These are phyloP conservation scores for Blastobotrys capitulatus DNA, from an alignment of 1,139 yeast genomes.

Conservation along the genomic window DNA sequence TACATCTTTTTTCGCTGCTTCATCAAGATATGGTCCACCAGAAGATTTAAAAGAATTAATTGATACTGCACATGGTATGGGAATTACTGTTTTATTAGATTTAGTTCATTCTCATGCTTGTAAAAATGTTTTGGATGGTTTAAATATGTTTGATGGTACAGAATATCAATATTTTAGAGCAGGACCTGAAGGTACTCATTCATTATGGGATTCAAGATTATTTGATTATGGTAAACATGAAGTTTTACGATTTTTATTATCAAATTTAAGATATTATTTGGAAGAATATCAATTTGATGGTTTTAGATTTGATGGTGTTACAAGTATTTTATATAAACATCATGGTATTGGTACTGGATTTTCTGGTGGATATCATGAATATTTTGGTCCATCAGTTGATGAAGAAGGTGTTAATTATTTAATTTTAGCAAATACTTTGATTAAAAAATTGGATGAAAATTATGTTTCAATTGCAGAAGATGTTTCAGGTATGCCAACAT, in stretches of 20 bases:
- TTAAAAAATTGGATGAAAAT: constrained; percentile 49
- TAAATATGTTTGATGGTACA: constrained; percentile 91
- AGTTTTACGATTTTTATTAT: constrained; percentile 77
- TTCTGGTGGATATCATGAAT: constrained; percentile 90
- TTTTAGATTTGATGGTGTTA: constrained; percentile 94
- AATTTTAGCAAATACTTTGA: constrained; percentile 79
- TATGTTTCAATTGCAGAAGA: constrained; percentile 91
- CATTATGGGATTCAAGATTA: constrained; percentile 90
- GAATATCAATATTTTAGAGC: constrained; percentile 94
- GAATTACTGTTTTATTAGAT: constrained; percentile 80
- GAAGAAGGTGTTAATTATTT: constrained; percentile 80
- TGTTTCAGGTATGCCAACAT: constrained; percentile 95
- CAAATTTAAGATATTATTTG: constrained; percentile 80
- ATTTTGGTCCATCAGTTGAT: constrained; percentile 77
- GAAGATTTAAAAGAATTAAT: constrained; percentile 87
- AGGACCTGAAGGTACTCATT: constrained; percentile 78
- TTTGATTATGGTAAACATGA: constrained; percentile 90
- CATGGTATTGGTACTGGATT: constrained; percentile 89
- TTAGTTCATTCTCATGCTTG: constrained; percentile 96
- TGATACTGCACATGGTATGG: constrained; percentile 87
- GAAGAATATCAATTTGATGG: constrained; percentile 90
- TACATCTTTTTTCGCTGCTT: constrained; percentile 83
- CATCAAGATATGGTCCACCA: constrained; percentile 90
- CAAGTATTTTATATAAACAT: constrained; percentile 85
- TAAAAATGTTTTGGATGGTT: constrained; percentile 88